Conservation (phyloP, 31 red algal genomes). For the Asparagopsis taxiformis region DNA sequence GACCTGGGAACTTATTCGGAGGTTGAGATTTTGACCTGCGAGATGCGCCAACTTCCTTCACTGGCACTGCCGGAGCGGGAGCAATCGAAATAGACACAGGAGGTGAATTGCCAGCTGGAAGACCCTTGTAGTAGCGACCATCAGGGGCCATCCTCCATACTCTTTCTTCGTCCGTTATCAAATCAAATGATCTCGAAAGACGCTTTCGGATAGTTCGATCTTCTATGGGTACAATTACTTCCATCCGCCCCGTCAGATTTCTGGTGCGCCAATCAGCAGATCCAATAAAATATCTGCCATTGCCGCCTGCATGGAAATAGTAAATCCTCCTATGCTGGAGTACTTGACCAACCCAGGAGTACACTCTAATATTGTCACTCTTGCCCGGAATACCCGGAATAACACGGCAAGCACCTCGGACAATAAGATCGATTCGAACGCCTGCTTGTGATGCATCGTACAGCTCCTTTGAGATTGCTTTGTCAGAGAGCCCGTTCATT, state of each 20-base stretch:
- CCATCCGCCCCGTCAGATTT: slow-evolving; percentile 73
- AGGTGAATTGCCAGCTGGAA: slow-evolving; percentile 29
- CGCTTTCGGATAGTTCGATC: slow-evolving; percentile 53
- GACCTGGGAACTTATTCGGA: not conserved
- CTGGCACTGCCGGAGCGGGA: not conserved
- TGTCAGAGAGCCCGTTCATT: slow-evolving; percentile 91
- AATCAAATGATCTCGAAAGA: slow-evolving; percentile 63
- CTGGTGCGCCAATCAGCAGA: slow-evolving; percentile 88
- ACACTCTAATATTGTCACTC: slow-evolving; percentile 91
- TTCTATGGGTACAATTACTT: slow-evolving; percentile 77
- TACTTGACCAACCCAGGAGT: slow-evolving; percentile 79
- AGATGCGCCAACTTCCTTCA: slow-evolving; percentile 3
- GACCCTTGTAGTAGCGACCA: slow-evolving; percentile 86
- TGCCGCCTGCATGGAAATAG: slow-evolving; percentile 85
- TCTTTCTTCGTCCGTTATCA: slow-evolving; percentile 68
- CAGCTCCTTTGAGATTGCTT: slow-evolving; percentile 71
- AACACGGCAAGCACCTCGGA: slow-evolving; percentile 82
- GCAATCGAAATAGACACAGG: slow-evolving; percentile 50
- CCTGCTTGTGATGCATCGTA: slow-evolving; percentile 92
- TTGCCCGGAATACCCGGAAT: slow-evolving; percentile 71
- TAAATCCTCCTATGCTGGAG: slow-evolving; percentile 89
- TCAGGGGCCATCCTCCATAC: slow-evolving; percentile 89
- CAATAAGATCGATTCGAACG: slow-evolving; percentile 87
- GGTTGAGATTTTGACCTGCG: not conserved
- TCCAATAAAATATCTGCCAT: slow-evolving; percentile 84